Base-by-base conservation (phyloP, 495 filamentous ascomycete genomes). In the Paragyromitra xinjiangensis region DNA sequence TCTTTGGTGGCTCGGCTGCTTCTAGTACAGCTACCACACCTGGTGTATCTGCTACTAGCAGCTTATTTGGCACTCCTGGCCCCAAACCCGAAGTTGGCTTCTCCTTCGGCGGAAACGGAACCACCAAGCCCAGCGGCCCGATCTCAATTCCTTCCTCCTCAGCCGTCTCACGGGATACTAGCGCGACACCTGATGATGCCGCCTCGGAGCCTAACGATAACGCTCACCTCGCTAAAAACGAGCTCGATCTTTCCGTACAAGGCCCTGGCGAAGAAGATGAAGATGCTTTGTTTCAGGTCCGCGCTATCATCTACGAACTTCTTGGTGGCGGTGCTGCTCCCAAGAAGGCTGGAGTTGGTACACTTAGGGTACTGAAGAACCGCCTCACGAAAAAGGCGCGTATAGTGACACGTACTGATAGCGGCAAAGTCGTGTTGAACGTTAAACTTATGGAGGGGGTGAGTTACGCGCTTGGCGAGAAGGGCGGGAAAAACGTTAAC, bases 261-360 rank as follows among this genome's bases (percentile, higher is more conserved):
- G 80, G 80, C 0, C 79, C 79, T 16, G 80, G 80, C 12, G 80
- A 82, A 59, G 80, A 82, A 29, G 80, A 82, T 11, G 80, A 82
- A 59, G 80, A 82, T 9, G 58, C 71, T 2, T 11, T 69, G 39
- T 82, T 73, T 62, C 56, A 79, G 42, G 68, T 79, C n/a, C 73
- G 73, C 16, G 64, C 75, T 9, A 71, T 82, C 22, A 56, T 82
- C 39, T 82, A 82, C 42, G 80, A 81, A 37, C 12, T 75, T n/a
- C 11, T 22, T 7, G 3, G 24, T 19, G 69, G 69, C 14, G 66
- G 64, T 16, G 55, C 14, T 14, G 11, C 39, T 29, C 44, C 55
- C 7, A 81, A 81, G 70, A 82, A 79, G 50, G 64, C 50, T 3
- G 80, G 79, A 19, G 76, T 75, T 6, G 80, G 79, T 37, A 53